Evolutionary conservation across 352 stramenopile species (phyloP), one percentile per base, ranked within the genome.

Genomic region (Pythium inflatum): DNA sequence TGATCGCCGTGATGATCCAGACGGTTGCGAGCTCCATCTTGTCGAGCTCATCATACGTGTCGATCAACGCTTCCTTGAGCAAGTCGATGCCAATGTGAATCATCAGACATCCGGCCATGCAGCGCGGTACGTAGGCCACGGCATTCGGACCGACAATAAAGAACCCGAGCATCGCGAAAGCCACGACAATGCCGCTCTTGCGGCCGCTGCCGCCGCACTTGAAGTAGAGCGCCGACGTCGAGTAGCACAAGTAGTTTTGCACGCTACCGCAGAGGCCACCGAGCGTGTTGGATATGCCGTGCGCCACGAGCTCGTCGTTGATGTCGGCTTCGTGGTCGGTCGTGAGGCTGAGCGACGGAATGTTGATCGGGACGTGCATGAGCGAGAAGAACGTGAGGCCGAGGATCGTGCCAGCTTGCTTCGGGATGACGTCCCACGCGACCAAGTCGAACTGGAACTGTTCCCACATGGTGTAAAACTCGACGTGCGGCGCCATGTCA

Each of bases 311-410:
- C 66, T 98, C 94, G 27, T 89, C 81, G 68, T 98, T 98, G 67
- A 98, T 98, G 73, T 98, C 91, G 51, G 85, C 83, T 70, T 98
- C 93, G 36, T 84, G 83, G 70, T 88, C 85, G 1, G 83, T 94
- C 5, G 88, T 93, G 45, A 96, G 77, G 67, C 85, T 90, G 30
- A 97, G 74, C 13, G 87, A 94, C 51, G 96, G 94, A 68, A 98
- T 98, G 68, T 98, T 98, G 59, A 99, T 98, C 0, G 95, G 95
- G 38, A 98, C 95, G 75, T 98, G 92, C 82, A 98, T 97, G 45
- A 98, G 80, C 50, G 89, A 97, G 76, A 98, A 99, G 46, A 97
- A 80, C 16, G 88, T 92, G 40, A 98, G 80, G 0, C 90, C 88
- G 1, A 98, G 31, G 51, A 98, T 87, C 25, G 86, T 93, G 36